Percentiles rank a stretch among this genome's conserved stretches.
Evolutionary conservation across 768 basidiomycete species (phyloP).

Genomic region (Rhodotorula taiwanensis): DNA sequence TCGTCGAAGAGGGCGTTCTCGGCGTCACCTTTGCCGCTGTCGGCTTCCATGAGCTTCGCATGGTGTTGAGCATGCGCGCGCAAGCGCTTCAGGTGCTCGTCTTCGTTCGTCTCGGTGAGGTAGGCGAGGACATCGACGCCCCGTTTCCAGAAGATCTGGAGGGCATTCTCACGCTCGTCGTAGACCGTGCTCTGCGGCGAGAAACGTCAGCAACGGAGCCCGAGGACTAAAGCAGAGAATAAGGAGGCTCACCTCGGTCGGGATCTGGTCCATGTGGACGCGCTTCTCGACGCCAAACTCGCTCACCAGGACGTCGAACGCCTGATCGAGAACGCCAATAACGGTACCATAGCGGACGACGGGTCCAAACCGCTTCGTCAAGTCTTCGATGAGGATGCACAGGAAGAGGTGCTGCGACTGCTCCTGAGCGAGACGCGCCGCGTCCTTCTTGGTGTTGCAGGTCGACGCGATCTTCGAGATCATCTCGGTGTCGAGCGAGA

Average conservation of each 20-base stretch:
- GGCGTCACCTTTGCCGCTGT: slow-evolving; percentile 73
- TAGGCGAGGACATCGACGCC: slow-evolving; percentile 79
- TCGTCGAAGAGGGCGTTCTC: slow-evolving; percentile 84
- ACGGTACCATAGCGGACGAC: slow-evolving; percentile 93
- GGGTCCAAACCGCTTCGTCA: slow-evolving; percentile 89
- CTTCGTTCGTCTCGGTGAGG: slow-evolving; percentile 91
- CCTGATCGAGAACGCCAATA: slow-evolving; percentile 90
- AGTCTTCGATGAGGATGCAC: slow-evolving; percentile 85
- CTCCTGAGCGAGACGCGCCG: slow-evolving; percentile 84
- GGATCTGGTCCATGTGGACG: slow-evolving; percentile 98
- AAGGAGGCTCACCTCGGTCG: slow-evolving; percentile 68
- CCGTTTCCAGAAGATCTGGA: slow-evolving; percentile 93
- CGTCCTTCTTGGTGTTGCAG: slow-evolving; percentile 70
- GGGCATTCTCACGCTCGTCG: slow-evolving; percentile 84
- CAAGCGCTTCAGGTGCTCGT: slow-evolving; percentile 90
- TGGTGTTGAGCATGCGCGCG: slow-evolving; percentile 87
- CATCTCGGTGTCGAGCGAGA: slow-evolving; percentile 94
- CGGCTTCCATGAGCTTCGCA: slow-evolving; percentile 83
- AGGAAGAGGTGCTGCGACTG: slow-evolving; percentile 93
- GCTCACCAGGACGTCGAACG: slow-evolving; percentile 90
- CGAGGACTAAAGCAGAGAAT: no score
- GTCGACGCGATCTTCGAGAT: slow-evolving; percentile 97
- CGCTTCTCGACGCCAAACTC: slow-evolving; percentile 99
- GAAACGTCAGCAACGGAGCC: neutral
- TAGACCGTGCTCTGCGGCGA: slow-evolving; percentile 75